Evolutionary conservation across 768 basidiomycete genomes (phyloP).

Genomic region (Leccinum truebloodii): DNA sequence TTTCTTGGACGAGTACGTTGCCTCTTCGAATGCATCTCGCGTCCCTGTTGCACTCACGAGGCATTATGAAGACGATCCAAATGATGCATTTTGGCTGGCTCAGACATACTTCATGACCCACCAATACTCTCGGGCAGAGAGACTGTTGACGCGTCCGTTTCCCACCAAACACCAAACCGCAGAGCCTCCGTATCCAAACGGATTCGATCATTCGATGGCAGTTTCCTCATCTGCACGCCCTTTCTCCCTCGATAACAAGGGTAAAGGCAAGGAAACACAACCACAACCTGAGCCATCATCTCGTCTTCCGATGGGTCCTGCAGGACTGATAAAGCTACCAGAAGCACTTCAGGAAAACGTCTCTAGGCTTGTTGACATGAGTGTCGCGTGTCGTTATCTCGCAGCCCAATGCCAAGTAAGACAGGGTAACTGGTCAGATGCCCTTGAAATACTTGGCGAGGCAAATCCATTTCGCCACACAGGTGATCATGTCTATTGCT

Average conservation of each 20-base stretch:
- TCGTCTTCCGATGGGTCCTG: constrained; percentile 70
- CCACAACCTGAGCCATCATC: constrained; percentile 39
- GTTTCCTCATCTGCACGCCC: constrained; percentile 44
- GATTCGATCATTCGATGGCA: constrained; percentile 17
- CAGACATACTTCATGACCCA: constrained; percentile 97
- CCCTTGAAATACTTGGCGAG: constrained; percentile 91
- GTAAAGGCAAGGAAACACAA: constrained; percentile 62
- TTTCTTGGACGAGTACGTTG: constrained; percentile 89
- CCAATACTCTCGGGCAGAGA: constrained; percentile 93
- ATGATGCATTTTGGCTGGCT: constrained; percentile 99
- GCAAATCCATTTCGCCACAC: constrained; percentile 83
- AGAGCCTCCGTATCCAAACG: constrained; percentile 32
- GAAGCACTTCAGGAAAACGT: constrained; percentile 64
- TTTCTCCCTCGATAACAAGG: constrained; percentile 43
- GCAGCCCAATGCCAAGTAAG: constrained; percentile 93
- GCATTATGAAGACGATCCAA: constrained; percentile 72
- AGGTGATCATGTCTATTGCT: constrained; percentile 39
- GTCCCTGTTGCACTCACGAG: constrained; percentile 7
- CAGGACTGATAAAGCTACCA: constrained; percentile 68
- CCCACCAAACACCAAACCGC: constrained; percentile 49
- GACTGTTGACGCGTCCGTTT: constrained; percentile 87
- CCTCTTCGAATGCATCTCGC: constrained; percentile 16
- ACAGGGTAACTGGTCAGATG: constrained; percentile 90
- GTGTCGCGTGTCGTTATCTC: constrained; percentile 93
- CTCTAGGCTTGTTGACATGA: constrained; percentile 87